A percentile compares a stretch with the other conserved stretches of the same genome.
phyloP scores from a whole-genome alignment of 352 stramenopile genomes.

The Pythium myriotylum region DNA sequence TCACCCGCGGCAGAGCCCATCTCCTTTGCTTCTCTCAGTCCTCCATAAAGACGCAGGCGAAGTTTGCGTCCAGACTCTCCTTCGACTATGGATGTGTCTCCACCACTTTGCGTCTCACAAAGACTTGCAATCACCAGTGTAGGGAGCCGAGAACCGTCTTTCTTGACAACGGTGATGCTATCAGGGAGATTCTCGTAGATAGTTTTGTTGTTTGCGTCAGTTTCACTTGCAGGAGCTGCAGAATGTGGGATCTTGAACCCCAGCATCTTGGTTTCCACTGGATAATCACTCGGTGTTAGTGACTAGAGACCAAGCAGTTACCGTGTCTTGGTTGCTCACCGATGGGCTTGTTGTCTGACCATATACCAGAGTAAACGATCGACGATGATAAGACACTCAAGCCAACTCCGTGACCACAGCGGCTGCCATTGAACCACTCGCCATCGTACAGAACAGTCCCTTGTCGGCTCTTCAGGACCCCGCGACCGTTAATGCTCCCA shows the following conservation, averaged over 20 bases:
- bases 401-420: conserved; percentile 36
- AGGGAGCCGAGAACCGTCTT: conserved; percentile 7
- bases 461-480: conserved; percentile 21
- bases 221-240: background rate
- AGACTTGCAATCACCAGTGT: conserved; percentile 11
- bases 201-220: background rate
- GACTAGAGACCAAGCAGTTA: background rate
- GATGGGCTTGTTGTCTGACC: conserved; percentile 17
- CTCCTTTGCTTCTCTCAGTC: too few species aligned
- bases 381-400: background rate
- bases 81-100: conserved; percentile 15
- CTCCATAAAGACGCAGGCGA: conserved; percentile 47
- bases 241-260: conserved; percentile 10
- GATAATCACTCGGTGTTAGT: background rate
- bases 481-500: conserved; percentile 29
- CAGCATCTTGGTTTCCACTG: conserved; percentile 7
- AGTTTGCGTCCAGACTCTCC: conserved; percentile 43
- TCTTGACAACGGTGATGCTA: conserved; percentile 21
- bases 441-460: conserved; percentile 44
- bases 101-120: background rate
- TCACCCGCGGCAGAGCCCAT: too few species aligned
- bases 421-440: conserved; percentile 38
- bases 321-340: too few species aligned
- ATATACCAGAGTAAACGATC: conserved; percentile 23
- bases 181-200: conserved; percentile 14